Percentiles rank a stretch among this genome's conserved stretches.
These are phyloP conservation scores for Hypoxylon cercidicola DNA, from an alignment of 495 filamentous ascomycete genomes.

Conservation along the genomic window DNA sequence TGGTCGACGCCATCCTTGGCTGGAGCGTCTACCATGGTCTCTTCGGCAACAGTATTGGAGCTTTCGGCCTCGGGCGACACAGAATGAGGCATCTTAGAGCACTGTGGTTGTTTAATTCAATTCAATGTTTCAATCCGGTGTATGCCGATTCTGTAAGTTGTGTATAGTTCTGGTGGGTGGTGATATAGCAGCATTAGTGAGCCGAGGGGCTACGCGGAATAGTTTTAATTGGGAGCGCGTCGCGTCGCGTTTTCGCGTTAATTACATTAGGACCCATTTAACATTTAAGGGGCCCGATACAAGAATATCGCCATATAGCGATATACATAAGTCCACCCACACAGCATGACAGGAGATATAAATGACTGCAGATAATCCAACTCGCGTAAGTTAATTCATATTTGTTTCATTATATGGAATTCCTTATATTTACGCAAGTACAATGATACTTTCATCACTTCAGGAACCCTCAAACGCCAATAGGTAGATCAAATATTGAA, in stretches of 20 bases:
- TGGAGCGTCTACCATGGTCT: constrained; percentile 38
- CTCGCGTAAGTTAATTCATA: no score
- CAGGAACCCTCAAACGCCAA: neutral
- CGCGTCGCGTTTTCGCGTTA: constrained; percentile 35
- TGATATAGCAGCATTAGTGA: neutral
- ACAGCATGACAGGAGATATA: no score
- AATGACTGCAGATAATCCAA: no score
- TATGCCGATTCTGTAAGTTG: no score
- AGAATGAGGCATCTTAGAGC: constrained; percentile 63
- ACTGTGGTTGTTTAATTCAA: neutral
- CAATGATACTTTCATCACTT: neutral
- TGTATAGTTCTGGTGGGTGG: no score
- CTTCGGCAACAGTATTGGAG: constrained; percentile 39
- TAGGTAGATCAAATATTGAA: neutral
- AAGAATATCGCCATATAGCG: no score
- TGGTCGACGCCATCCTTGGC: constrained; percentile 37
- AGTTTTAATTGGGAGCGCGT: constrained; percentile 37
- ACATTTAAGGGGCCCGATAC: neutral
- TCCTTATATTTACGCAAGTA: no score
- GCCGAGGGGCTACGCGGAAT: constrained; percentile 29
- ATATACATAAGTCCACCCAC: neutral
- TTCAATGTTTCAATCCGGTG: neutral
- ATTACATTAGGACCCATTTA: constrained; percentile 1
- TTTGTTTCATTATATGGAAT: no score
- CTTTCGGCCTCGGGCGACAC: constrained; percentile 49